Evolutionary conservation across 768 basidiomycete genomes (phyloP), one percentile per base, ranked within the genome.

Genomic region (Cystofilobasidium capitatum): DNA sequence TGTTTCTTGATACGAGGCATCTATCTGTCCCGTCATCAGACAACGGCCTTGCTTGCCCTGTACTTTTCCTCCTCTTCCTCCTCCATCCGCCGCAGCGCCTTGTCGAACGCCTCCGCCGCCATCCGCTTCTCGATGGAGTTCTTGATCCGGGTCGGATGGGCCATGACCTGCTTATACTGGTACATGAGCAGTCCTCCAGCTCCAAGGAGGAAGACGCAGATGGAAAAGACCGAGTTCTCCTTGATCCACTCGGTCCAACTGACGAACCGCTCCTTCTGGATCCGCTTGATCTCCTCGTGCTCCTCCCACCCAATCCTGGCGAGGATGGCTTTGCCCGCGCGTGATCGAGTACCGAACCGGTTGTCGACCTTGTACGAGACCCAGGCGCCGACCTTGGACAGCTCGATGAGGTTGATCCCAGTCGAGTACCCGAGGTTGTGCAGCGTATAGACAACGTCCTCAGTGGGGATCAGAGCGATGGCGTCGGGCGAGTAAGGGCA

Each of bases 401-500:
- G 80, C 68, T 82, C 77, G n/a, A 84, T 81, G 45, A 92, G 78
- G 72, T 90, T 82, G 49, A 82, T 79, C 5, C 84, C 84, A 5
- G 79, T 82, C 75, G 84, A 85, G 55, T 79, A 79, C 8, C 78
- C 80, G 13, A 85, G 86, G 60, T 78, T 85, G 71, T 81, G 82
- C 10, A 98, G 81, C 0, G 88, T 87, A 70, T 96, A 91, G 12
- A 94, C 80, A 0, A 94, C 84, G 71, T 94, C 81, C 71, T 98
- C 93, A 0, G 94, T 97, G 0, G 91, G 86, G 22, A 96, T 89
- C 72, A 96, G 96, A 20, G 94, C 93, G 0, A 91, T 92, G 17
- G 93, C 92, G 7, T 92, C 92, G 2, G 93, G 94, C 1, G 93
- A 91, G 77, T 90, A 98, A 3, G 93, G 93, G 73, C 94, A 97